Evolutionary conservation across 768 basidiomycete genomes (phyloP).

Genomic region (Polyporus arcularius): DNA sequence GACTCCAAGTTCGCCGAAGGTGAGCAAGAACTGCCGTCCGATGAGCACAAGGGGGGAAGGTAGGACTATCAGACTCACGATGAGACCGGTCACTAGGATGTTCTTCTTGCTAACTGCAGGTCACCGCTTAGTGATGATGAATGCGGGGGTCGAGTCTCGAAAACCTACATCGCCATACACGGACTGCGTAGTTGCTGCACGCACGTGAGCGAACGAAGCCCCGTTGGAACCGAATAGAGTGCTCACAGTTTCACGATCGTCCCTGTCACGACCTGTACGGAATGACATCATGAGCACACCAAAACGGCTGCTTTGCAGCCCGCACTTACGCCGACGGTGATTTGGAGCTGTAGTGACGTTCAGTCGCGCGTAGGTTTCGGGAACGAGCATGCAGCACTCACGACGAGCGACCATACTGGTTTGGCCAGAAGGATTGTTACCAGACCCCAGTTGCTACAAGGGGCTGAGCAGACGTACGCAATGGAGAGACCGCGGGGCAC

Average conservation of each 20-base stretch:
- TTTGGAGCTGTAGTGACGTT: conserved; percentile 22
- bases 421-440: conserved; percentile 18
- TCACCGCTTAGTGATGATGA: conserved; percentile 3
- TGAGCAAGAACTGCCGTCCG: conserved; percentile 42
- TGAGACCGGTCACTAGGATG: conserved; percentile 41
- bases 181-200: conserved; percentile 51
- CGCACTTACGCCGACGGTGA: conserved; percentile 27
- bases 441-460: conserved; percentile 28
- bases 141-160: not conserved
- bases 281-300: not conserved
- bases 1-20: conserved; percentile 47
- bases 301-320: not conserved
- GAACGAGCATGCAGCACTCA: conserved; percentile 9
- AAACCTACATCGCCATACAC: conserved; percentile 62
- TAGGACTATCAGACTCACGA: conserved; percentile 38
- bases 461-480: not conserved
- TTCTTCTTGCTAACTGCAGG: conserved; percentile 58
- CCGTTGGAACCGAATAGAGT: not conserved
- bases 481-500: conserved; percentile 20
- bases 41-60: conserved; percentile 1
- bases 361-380: not conserved
- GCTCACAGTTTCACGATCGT: conserved; percentile 58
- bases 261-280: conserved; percentile 50
- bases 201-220: not conserved
- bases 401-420: conserved; percentile 27